A percentile compares a stretch with the other conserved stretches of the same genome.
Evolutionary conservation across 495 filamentous ascomycete genomes (phyloP).

Genomic region (Neurospora terricola): DNA sequence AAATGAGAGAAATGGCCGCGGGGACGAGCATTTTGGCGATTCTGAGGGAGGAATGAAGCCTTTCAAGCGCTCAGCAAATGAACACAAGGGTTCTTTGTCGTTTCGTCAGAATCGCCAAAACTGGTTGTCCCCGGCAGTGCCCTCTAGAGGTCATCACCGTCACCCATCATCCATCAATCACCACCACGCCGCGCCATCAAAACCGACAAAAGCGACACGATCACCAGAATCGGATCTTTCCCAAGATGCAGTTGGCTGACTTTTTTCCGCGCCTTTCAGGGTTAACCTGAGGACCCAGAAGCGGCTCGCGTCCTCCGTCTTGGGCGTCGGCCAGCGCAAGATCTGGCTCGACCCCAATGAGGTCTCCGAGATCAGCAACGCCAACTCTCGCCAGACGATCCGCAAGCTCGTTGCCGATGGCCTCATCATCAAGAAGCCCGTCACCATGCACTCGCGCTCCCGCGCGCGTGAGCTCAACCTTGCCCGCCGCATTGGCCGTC

Average conservation of each 20-base stretch:
- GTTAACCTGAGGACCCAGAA: constrained; percentile 99
- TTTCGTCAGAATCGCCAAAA: neutral
- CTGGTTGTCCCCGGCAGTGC: neutral
- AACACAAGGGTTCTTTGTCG: constrained; percentile 4
- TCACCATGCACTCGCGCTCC: constrained; percentile 97
- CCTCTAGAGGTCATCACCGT: neutral
- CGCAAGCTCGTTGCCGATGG: constrained; percentile 99
- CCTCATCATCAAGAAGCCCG: constrained; percentile 99
- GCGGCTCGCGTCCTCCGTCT: constrained; percentile 96
- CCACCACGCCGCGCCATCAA: constrained; percentile 4
- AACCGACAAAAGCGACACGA: neutral
- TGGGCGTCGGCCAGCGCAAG: constrained; percentile 98
- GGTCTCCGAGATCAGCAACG: constrained; percentile 98
- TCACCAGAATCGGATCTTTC: neutral
- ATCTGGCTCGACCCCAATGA: constrained; percentile 99
- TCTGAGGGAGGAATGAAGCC: constrained; percentile 1
- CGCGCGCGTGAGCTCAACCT: constrained; percentile 85
- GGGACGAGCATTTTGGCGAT: neutral
- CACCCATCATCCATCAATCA: neutral
- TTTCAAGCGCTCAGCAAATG: constrained; percentile 1
- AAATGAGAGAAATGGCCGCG: neutral
- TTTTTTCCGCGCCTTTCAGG: constrained; percentile 42
- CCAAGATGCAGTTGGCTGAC: constrained; percentile 23
- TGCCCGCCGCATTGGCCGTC: constrained; percentile 84
- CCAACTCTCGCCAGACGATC: constrained; percentile 99